Base-by-base conservation (phyloP, 2,329 filamentous ascomycete genomes). In the Huntiella abstrusa region DNA sequence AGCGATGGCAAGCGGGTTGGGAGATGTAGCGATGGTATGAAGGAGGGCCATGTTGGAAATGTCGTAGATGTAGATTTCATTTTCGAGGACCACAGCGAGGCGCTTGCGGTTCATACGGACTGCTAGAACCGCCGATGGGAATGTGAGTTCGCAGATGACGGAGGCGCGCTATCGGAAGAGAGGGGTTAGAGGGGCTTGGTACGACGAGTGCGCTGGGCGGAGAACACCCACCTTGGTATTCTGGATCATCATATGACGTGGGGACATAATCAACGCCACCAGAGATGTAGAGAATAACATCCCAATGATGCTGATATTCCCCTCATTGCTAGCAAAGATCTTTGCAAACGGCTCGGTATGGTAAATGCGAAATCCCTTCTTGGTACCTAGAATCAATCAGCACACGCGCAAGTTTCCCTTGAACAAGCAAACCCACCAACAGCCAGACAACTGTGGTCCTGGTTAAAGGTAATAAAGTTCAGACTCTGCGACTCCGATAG, bases 401-500 rank as follows among this genome's bases (percentile, higher is more conserved):
- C 33, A 43, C 22, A 28, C 22, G 22, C 22, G 22, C 22, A 28
- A 28, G 40, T 13, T 12, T 42, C 44, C 22, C 13, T 16, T 32
- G 34, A n/a, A 40, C 13, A 32, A 40, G 46, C 17, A 13, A 44
- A 63, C 79, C 58, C 69, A 86, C 85, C 88, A 55, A 98, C 87
- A 66, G 88, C 88, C 53, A 98, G 72, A 63, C 88, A 88, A 71
- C 83, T 93, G 68, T 94, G 86, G 69, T 98, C 91, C 69, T 98
- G 91, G 64, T 98, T 98, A 65, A 96, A 98, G 37, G 88, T 95
- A 57, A 98, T 85, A 65, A 93, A 98, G 64, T 98, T 98, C 68
- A 96, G 85, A 42, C 77, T 67, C 60, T 80, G 78, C 53, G 59
- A 70, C 52, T 77, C 65, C 78, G 42, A 45, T 17, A 43, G 43